phyloP scores from a whole-genome alignment of 2,329 filamentous ascomycete species.

The Fusarium tricinctum region DNA sequence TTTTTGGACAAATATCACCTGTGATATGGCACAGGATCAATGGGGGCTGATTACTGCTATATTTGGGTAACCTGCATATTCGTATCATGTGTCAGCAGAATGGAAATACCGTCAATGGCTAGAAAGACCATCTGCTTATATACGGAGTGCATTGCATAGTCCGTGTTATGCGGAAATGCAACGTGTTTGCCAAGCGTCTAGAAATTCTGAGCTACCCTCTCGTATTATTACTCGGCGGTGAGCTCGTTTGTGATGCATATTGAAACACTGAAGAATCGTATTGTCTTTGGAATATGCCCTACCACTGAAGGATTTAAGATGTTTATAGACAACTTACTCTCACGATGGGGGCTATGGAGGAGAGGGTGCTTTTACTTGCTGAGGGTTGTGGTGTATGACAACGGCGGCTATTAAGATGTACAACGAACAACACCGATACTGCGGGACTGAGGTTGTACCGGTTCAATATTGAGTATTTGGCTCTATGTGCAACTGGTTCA shows the following conservation, averaged over 20 bases:
- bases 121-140: not conserved
- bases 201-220: not conserved
- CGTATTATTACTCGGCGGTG: conserved; percentile 1
- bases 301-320: not conserved
- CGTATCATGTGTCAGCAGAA: conserved; percentile 2
- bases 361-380: not conserved
- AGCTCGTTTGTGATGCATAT: not conserved
- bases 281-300: not conserved
- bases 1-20: not conserved
- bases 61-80: conserved; percentile 2
- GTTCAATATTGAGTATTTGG: not conserved
- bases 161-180: not conserved
- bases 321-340: not conserved
- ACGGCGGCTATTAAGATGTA: not conserved
- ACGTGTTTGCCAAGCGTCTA: not conserved
- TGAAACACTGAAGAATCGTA: not conserved
- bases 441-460: not conserved
- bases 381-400: not conserved
- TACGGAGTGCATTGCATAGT: not conserved
- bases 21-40: not conserved
- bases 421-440: not conserved
- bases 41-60: conserved; percentile 10
- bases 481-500: not conserved
- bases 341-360: not conserved
- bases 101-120: not conserved